These are phyloP conservation scores for Trichosporon ovoides DNA, from an alignment of 1,284 basidiomycete genomes.

Conservation along the genomic window DNA sequence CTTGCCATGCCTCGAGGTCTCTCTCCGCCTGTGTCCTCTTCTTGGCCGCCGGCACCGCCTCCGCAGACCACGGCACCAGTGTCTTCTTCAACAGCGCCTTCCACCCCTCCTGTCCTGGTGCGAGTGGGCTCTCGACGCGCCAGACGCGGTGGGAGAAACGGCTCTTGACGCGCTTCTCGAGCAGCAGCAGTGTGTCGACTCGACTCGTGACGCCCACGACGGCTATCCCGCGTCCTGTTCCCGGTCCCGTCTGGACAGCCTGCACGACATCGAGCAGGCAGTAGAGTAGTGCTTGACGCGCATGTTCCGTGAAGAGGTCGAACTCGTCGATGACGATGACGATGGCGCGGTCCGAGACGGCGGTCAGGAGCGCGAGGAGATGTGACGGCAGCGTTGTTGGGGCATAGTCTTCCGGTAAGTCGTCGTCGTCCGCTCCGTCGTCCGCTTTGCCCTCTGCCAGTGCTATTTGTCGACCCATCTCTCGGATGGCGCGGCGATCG, in stretches of 20 bases:
- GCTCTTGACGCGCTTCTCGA: conserved; percentile 93
- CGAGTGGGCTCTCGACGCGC: conserved; percentile 61
- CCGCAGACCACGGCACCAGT: conserved; percentile 46
- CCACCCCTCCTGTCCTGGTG: conserved; percentile 53
- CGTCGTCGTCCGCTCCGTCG: conserved; percentile 38
- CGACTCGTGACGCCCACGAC: conserved; percentile 77
- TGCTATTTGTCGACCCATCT: conserved; percentile 71
- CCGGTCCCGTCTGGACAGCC: conserved; percentile 47
- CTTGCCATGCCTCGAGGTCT: conserved; percentile 35
- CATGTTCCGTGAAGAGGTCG: conserved; percentile 82
- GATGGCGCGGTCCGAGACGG: conserved; percentile 71
- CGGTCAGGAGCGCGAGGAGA: conserved; percentile 70
- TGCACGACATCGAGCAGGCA: conserved; percentile 62
- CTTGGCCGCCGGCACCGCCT: conserved; percentile 48
- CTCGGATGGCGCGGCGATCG: conserved; percentile 80
- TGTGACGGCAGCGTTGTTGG: conserved; percentile 61
- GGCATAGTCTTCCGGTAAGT: conserved; percentile 49
- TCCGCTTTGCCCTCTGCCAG: conserved; percentile 47
- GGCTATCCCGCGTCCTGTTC: conserved; percentile 59
- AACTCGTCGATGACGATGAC: conserved; percentile 82
- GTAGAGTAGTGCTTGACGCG: conserved; percentile 80
- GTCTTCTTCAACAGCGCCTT: conserved; percentile 51
- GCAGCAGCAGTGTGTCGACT: conserved; percentile 73
- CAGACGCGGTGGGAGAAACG: conserved; percentile 87
- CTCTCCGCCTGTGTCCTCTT: background rate